Conservation (phyloP, 2,329 filamentous ascomycete genomes). For the Zelopaecilomyces penicillatus region DNA sequence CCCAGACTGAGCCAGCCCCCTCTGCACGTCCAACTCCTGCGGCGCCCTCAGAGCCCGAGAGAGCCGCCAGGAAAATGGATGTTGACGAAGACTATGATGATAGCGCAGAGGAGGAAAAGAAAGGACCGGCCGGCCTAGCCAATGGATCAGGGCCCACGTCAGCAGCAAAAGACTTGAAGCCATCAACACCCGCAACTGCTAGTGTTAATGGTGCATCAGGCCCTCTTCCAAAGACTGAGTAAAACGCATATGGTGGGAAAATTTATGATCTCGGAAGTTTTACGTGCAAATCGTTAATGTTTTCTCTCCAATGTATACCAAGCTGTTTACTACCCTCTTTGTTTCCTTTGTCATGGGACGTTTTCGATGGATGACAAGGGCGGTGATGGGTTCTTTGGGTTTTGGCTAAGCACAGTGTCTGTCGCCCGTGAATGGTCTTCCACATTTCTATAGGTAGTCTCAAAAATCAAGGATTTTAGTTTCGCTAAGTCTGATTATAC, state of each 20-base stretch:
- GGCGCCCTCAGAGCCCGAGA: conserved; percentile 60
- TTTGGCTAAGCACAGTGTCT: conserved; percentile 20
- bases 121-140: conserved; percentile 31
- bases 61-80: conserved; percentile 87
- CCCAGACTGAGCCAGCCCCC: conserved; percentile 31
- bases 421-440: conserved; percentile 19
- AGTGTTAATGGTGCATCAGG: conserved; percentile 35
- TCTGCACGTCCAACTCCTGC: conserved; percentile 40
- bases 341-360: conserved; percentile 15
- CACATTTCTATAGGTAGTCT: conserved; percentile 9
- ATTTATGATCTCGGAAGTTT: conserved; percentile 18
- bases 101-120: conserved; percentile 79
- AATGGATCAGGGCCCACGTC: conserved; percentile 40
- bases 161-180: conserved; percentile 44
- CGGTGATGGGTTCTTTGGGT: conserved; percentile 8
- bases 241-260: conserved; percentile 9
- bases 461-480: conserved; percentile 1
- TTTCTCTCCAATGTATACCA: conserved; percentile 15
- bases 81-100: conserved; percentile 98
- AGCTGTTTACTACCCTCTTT: conserved; percentile 7
- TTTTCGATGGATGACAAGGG: conserved; percentile 10
- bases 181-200: conserved; percentile 36
- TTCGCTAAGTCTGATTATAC: neutral
- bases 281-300: conserved; percentile 12
- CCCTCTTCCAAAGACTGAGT: conserved; percentile 40